Evolutionary conservation across 805 yeast species (phyloP).

Genomic region (Candida saitoana): DNA sequence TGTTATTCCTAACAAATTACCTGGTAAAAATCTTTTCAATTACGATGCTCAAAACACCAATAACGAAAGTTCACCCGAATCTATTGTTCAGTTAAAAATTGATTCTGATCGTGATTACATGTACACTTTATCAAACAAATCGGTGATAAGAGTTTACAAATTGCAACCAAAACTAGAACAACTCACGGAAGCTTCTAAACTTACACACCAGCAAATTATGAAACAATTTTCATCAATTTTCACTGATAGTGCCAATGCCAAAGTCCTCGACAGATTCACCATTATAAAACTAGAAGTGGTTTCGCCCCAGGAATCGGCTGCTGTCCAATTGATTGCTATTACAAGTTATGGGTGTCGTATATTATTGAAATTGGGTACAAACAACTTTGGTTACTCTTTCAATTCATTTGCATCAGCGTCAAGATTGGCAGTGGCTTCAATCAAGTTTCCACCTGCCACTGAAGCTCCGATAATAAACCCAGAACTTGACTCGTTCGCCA

Average conservation of each 20-base stretch:
- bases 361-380: slow-evolving; percentile 49
- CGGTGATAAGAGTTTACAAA: slow-evolving; percentile 76
- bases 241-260: slow-evolving; percentile 53
- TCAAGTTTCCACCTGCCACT: slow-evolving; percentile 64
- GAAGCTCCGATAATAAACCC: slow-evolving; percentile 38
- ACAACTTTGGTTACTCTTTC: slow-evolving; percentile 18
- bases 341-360: slow-evolving; percentile 83
- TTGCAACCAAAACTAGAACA: slow-evolving; percentile 44
- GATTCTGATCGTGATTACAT: slow-evolving; percentile 76
- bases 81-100: slow-evolving; percentile 58
- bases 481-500: slow-evolving; percentile 39
- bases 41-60: slow-evolving; percentile 7
- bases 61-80: slow-evolving; percentile 43
- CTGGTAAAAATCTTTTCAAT: slow-evolving; percentile 31
- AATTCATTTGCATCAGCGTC: slow-evolving; percentile 19
- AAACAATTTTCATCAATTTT: slow-evolving; percentile 48
- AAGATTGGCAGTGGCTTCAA: slow-evolving; percentile 39
- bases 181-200: slow-evolving; percentile 31
- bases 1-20: slow-evolving; percentile 34
- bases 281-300: slow-evolving; percentile 64
- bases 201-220: slow-evolving; percentile 44
- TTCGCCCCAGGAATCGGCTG: slow-evolving; percentile 58
- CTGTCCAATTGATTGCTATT: slow-evolving; percentile 70
- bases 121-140: slow-evolving; percentile 77
- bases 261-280: slow-evolving; percentile 46